Base-by-base conservation (phyloP, 257 asterid species). In the Nicotiana tomentosiformis region DNA sequence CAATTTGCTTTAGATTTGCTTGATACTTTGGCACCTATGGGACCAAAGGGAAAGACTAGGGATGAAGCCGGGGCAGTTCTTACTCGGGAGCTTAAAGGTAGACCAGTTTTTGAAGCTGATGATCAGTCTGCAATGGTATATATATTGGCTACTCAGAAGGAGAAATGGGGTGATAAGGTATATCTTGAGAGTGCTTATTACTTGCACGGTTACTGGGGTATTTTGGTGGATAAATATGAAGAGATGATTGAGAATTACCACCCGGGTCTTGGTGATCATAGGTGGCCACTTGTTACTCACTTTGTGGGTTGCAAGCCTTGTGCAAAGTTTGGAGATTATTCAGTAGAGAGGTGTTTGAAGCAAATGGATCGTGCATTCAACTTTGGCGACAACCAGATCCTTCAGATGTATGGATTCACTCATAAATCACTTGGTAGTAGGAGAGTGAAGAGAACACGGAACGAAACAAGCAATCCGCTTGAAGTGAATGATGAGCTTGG, bases 221-320 rank as follows among this genome's bases (percentile, higher is more conserved):
- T 96, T 67, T 83, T 96, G 83, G 99, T 96, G 56, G 98, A 96
- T 78, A 83, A 82, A 26, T 96, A 93, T 4, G 99, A 96, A 91
- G 97, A 96, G 66, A 93, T 94, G 98, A 93, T 96, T 3, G 98
- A 96, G 91, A 96, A 86, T 84, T 94, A 87, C 58, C 98, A 90
- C 72, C 99, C 99, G 0, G 99, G 99, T 0, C 82, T 90, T 26
- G 99, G 99, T 1, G 99, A 96, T 83, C 94, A 93, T 33, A 82
- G 99, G 58, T 96, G 99, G 99, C 99, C 99, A 5, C 90, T 96
- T 18, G 98, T 96, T 43, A 96, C 99, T 82, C 99, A 96, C 86
- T 96, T 96, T 87, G 99, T 96, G 88, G 99, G 99, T 33, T 96
- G 99, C 84, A 96, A 96, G 88, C 99, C 99, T 61, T 96, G 99